Base-by-base conservation (phyloP, 2,329 filamentous ascomycete genomes). In the Ascosphaera apis region DNA sequence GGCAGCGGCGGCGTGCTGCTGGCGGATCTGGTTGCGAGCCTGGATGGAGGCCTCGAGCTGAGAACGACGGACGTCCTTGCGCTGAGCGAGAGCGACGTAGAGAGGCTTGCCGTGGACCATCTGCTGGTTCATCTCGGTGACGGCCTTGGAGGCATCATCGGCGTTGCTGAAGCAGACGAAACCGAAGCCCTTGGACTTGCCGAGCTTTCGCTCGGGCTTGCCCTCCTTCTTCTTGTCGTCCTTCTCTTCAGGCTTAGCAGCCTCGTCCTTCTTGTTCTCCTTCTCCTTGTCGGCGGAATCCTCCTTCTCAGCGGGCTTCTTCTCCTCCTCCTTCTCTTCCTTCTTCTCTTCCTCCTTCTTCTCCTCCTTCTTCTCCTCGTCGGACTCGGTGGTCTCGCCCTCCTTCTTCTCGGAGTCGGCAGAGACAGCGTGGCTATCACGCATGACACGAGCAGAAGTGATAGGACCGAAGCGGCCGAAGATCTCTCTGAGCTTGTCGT, bases 111-210 rank as follows among this genome's bases (percentile, higher is more conserved):
- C 72, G 58, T 84, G 78, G 47, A 95, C 69, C 88, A 98, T 98
- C 60, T 88, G 83, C 69, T 95, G 86, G 69, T 98, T 98, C 82
- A 95, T 93, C 62, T 98, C 88, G 41, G 84, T 83, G 44, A 98
- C 86, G 45, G 88, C 88, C 73, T 95, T 95, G 63, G 86, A 93
- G 45, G 88, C 88, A 58, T 98, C 88, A 51, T 98, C 88, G 41
- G 88, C 84, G 69, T 91, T 95, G 71, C 80, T 88, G 68, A 98
- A 98, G 78, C 88, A 98, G 53, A 98, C 88, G 59, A 98, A 98
- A 50, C 88, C 88, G 57, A 98, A 98, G 57, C 88, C 88, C 70
- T 95, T 98, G 76, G 83, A 92, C 79, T 95, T 95, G 57, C 88
- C 88, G 41, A 64, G 55, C 57, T 68, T 71, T 62, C 72, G 72